Conservation (phyloP, 345 rosid genomes). For the Arabidopsis suecica region DNA sequence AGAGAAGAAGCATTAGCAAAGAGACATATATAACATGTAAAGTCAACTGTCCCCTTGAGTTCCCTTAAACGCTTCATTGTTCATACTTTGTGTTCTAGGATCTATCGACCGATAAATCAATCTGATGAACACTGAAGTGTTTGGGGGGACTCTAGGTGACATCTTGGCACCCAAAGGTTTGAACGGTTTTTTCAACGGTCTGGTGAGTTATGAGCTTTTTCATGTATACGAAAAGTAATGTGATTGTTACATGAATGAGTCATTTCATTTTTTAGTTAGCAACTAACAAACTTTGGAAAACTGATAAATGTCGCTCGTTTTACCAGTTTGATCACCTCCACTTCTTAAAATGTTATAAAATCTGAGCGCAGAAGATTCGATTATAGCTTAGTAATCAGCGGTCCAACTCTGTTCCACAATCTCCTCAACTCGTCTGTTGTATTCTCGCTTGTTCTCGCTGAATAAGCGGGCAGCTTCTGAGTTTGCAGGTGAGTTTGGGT, state of each 20-base stretch:
- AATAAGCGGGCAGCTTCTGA: constrained; percentile 82
- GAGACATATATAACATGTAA: not conserved
- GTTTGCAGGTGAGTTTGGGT: constrained; percentile 81
- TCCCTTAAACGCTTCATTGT: constrained; percentile 48
- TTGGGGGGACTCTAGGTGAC: constrained; percentile 47
- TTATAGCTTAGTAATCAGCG: constrained; percentile 49
- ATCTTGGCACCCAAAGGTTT: constrained; percentile 19
- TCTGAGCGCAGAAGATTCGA: not conserved
- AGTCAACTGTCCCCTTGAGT: constrained; percentile 46
- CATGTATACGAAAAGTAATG: not conserved
- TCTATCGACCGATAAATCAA: not conserved
- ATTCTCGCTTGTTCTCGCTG: constrained; percentile 85
- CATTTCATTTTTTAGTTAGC: not conserved
- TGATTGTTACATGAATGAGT: constrained; percentile 3
- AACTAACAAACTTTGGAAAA: not conserved
- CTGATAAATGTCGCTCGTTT: not conserved
- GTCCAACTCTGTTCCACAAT: constrained; percentile 83
- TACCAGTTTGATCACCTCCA: not conserved
- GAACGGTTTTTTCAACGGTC: not conserved
- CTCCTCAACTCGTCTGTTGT: constrained; percentile 68
- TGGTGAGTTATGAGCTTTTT: not conserved
- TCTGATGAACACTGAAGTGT: constrained; percentile 45
- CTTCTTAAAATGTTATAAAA: not conserved
- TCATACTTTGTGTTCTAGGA: constrained; percentile 7
- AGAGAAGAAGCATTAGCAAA: constrained; percentile 18